Conservation (phyloP, 768 basidiomycete species). For the Naganishia friedmannii region DNA sequence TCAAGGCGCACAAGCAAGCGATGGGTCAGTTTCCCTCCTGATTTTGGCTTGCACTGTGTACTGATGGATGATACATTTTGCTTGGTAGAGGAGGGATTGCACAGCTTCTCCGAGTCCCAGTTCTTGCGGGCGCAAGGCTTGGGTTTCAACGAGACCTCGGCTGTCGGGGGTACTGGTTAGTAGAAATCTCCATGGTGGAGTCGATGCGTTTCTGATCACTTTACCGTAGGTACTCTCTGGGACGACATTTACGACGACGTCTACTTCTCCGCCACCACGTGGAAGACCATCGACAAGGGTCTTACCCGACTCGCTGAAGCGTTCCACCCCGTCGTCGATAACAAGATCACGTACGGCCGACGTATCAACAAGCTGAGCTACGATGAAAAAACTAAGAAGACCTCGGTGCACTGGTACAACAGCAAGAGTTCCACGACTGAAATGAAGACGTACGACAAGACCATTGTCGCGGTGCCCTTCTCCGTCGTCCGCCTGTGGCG, state of each 20-base stretch:
- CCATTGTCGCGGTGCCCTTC: constrained; percentile 34
- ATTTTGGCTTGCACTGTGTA: neutral
- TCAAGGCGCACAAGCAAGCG: constrained; percentile 39
- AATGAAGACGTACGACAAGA: constrained; percentile 33
- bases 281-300: constrained; percentile 39
- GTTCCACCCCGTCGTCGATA: constrained; percentile 37
- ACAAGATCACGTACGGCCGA: constrained; percentile 31
- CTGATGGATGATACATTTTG: too few species aligned
- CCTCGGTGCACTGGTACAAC: constrained; percentile 35
- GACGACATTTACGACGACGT: constrained; percentile 38
- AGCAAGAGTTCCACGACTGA: constrained; percentile 15
- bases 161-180: constrained; percentile 33
- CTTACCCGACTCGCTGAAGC: constrained; percentile 37
- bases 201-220: neutral
- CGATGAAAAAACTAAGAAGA: constrained; percentile 33
- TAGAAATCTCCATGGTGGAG: neutral
- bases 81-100: constrained; percentile 30
- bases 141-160: constrained; percentile 33
- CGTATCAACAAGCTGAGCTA: constrained; percentile 32
- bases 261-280: constrained; percentile 36
- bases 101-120: constrained; percentile 29
- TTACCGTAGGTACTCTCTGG: constrained; percentile 36
- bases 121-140: constrained; percentile 31
- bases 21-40: constrained; percentile 28
- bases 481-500: constrained; percentile 33